Evolutionary conservation across 1,284 basidiomycete genomes (phyloP), one percentile per base, ranked within the genome.

Genomic region (Papiliotrema nemorosa): DNA sequence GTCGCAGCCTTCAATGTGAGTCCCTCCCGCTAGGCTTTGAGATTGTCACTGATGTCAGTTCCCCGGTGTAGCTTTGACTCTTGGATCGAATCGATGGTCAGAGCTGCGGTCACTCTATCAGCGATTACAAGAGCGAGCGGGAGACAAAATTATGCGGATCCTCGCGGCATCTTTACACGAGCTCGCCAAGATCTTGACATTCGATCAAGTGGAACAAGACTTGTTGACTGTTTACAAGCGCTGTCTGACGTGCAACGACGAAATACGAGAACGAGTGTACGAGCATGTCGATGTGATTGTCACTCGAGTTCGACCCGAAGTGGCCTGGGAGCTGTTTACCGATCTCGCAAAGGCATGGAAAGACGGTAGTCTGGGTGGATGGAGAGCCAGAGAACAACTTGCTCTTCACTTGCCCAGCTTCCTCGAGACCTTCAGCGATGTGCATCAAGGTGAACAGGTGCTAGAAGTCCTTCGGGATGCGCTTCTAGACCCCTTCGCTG

Each of bases 1-100:
- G 86, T 96, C 26, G 88, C 90, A 60, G 90, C 90, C 7, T 97
- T 93, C 79, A 97, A 97, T 72, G 73, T 75, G 53, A 62, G 71
- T 67, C 9, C 5, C 6, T 6, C 29, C 29, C 2, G 3, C 2
- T 22, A 10, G 13, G 18, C 21, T 13, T 27, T 16, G 29, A 22
- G 31, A 21, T 16, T 22, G 13, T 18, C 2, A 20, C 43, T 49
- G 26, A 49, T 40, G 12, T 1, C 53, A 75, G 72, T 86, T 90
- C 64, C 94, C 93, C 18, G 93, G 93, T 12, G 89, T 97, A 1
- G 83, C 85, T 12, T 79, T 93, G 7, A 90, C 92, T 0, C 78
- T 97, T 16, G 93, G 93, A 5, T 74, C 78, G 5, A 71, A 74
- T 2, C 81, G 87, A 39, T 98, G 93, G 93, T 64, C 70, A n/a